phyloP scores from a whole-genome alignment of 768 basidiomycete genomes.

The Lentinula boryana region DNA sequence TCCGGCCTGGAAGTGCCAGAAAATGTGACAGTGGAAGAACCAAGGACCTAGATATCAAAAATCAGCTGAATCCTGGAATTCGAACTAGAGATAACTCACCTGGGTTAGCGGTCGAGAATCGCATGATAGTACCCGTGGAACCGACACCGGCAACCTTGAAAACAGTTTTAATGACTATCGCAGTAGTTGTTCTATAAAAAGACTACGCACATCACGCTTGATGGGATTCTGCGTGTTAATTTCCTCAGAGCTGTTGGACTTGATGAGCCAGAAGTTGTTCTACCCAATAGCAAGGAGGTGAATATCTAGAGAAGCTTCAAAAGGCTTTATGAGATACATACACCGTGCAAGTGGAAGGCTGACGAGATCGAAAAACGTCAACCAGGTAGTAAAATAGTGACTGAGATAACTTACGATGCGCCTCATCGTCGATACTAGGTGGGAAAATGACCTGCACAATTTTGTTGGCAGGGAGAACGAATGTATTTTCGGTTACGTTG shows the following conservation, averaged over 20 bases:
- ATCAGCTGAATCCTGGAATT: background rate
- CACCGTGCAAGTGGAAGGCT: slow-evolving; percentile 24
- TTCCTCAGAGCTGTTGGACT: slow-evolving; percentile 23
- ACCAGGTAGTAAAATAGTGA: background rate
- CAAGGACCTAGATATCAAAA: slow-evolving; percentile 13
- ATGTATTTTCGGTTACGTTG: slow-evolving; percentile 29
- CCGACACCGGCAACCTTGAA: slow-evolving; percentile 14
- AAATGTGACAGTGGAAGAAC: slow-evolving; percentile 28
- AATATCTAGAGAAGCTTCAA: background rate
- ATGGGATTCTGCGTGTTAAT: slow-evolving; percentile 46
- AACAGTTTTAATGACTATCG: background rate
- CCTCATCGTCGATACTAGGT: slow-evolving; percentile 20
- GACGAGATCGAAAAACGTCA: background rate
- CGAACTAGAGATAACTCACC: slow-evolving; percentile 19
- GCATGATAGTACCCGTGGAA: slow-evolving; percentile 25
- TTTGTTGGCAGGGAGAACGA: slow-evolving; percentile 29
- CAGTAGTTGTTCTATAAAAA: background rate
- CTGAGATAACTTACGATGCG: slow-evolving; percentile 12
- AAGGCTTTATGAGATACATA: slow-evolving; percentile 3
- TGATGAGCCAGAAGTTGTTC: slow-evolving; percentile 34
- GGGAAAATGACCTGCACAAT: slow-evolving; percentile 33
- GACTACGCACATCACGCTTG: slow-evolving; percentile 16
- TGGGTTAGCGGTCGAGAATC: slow-evolving; percentile 52
- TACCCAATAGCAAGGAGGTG: slow-evolving; percentile 8
- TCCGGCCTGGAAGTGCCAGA: slow-evolving; percentile 36